These are phyloP conservation scores for Lomentospora prolificans DNA, from an alignment of 2,329 filamentous ascomycete species.

Conservation along the genomic window DNA sequence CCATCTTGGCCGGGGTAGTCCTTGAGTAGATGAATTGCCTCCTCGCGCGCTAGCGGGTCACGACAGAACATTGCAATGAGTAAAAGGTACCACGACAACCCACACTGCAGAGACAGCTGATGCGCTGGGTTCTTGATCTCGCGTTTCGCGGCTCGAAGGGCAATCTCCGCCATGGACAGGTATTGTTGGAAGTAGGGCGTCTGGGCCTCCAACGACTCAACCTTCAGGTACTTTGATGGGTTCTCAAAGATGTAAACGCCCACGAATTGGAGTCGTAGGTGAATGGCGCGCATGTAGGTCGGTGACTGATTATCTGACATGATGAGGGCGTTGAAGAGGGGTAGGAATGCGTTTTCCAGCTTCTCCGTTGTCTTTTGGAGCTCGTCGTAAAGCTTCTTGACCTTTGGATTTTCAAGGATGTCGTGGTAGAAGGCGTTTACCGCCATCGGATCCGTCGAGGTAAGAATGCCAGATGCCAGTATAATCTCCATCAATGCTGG, in stretches of 20 bases:
- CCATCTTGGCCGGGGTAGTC: slow-evolving; percentile 25
- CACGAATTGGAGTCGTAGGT: slow-evolving; percentile 21
- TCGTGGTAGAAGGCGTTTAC: slow-evolving; percentile 12
- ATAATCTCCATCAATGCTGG: slow-evolving; percentile 15
- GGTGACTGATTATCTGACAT: slow-evolving; percentile 17
- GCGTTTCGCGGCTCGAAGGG: slow-evolving; percentile 10
- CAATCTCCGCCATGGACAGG: slow-evolving; percentile 20
- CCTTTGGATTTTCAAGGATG: slow-evolving; percentile 12
- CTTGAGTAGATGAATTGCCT: slow-evolving; percentile 20
- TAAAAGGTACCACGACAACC: slow-evolving; percentile 17
- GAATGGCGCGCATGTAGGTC: slow-evolving; percentile 21
- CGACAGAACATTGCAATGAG: slow-evolving; percentile 20
- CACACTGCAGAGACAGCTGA: slow-evolving; percentile 20
- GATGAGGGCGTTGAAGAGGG: slow-evolving; percentile 22
- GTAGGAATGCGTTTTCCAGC: slow-evolving; percentile 21
- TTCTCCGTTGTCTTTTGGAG: slow-evolving; percentile 9
- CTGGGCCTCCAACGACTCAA: slow-evolving; percentile 13
- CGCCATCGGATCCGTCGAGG: slow-evolving; percentile 8
- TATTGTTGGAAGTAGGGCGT: slow-evolving; percentile 23
- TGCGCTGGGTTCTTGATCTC: slow-evolving; percentile 15
- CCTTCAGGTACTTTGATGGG: slow-evolving; percentile 16
- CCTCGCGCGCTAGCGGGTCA: slow-evolving; percentile 21
- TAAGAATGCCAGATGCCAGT: slow-evolving; percentile 9
- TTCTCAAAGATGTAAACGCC: slow-evolving; percentile 20
- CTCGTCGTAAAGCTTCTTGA: slow-evolving; percentile 13